A percentile compares a stretch with the other conserved stretches of the same genome.
phyloP scores from a whole-genome alignment of 768 basidiomycete species.

The Auricularia cornea region DNA sequence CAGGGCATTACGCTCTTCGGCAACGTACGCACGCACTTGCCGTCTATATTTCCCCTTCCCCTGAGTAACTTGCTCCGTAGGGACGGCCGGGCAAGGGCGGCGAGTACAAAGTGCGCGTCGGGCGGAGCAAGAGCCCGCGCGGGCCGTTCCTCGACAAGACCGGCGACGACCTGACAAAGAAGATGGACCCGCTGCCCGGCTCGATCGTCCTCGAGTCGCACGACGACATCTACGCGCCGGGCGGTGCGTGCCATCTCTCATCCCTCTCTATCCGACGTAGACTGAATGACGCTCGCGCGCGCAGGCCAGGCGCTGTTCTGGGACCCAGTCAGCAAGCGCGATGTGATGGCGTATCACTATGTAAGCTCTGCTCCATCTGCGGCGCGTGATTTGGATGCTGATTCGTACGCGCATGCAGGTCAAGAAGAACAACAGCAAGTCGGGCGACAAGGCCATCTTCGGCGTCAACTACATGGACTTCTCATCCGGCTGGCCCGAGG shows the following conservation, averaged over 20 bases:
- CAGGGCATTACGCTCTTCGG: constrained; percentile 12
- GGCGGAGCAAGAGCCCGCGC: background rate
- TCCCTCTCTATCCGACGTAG: background rate
- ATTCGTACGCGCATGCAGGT: background rate
- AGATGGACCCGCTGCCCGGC: background rate
- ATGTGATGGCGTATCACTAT: background rate
- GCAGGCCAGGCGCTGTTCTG: background rate
- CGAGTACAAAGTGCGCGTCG: background rate
- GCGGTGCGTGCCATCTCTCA: constrained; percentile 8
- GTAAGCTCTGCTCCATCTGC: background rate
- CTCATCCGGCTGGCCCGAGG: background rate
- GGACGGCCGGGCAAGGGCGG: background rate
- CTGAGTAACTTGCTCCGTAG: background rate
- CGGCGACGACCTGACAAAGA: background rate
- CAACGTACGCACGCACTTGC: background rate
- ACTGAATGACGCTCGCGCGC: background rate
- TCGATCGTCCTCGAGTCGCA: constrained; percentile 9
- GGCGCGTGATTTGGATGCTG: too few relatives aligned
- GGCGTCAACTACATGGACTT: background rate
- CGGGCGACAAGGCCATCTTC: background rate
- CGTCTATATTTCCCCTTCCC: background rate
- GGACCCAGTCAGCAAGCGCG: background rate
- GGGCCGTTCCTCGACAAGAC: background rate
- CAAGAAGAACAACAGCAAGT: background rate
- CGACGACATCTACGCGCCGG: constrained; percentile 22